phyloP scores from a whole-genome alignment of 345 rosid genomes.

The Cardamine chenopodiifolia region DNA sequence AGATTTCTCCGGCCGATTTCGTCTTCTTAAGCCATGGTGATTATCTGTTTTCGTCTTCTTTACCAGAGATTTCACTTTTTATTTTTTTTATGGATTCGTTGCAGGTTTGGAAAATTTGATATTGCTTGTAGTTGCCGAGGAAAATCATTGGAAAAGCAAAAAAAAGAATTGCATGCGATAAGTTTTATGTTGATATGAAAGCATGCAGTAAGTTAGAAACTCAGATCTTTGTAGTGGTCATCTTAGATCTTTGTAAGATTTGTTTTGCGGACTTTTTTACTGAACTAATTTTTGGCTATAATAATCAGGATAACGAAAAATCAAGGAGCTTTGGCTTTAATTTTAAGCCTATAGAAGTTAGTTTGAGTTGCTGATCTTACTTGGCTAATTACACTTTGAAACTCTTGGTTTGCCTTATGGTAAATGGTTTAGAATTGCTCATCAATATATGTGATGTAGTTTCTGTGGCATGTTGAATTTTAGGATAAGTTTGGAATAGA shows the following conservation, averaged over 20 bases:
- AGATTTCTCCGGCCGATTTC: constrained; percentile 1
- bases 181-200: background rate
- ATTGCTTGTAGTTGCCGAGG: background rate
- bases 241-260: background rate
- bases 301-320: too few relatives aligned
- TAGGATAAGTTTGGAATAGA: background rate
- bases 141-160: background rate
- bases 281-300: background rate
- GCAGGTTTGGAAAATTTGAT: background rate
- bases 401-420: background rate
- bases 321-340: background rate
- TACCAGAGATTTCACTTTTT: background rate
- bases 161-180: background rate
- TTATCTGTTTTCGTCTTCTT: background rate
- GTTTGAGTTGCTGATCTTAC: constrained; percentile 7
- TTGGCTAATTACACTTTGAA: background rate
- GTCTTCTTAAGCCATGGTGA: constrained; percentile 32
- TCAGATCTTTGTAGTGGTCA: background rate
- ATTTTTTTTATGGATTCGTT: constrained; percentile 3
- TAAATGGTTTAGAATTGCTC: background rate
- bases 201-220: constrained; percentile 8
- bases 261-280: background rate
- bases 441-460: background rate
- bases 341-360: constrained; percentile 5
- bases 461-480: background rate